Percentiles rank a stretch among this genome's conserved stretches.
Conservation (phyloP, 495 filamentous ascomycete species). For the Penicillium odoratum region DNA sequence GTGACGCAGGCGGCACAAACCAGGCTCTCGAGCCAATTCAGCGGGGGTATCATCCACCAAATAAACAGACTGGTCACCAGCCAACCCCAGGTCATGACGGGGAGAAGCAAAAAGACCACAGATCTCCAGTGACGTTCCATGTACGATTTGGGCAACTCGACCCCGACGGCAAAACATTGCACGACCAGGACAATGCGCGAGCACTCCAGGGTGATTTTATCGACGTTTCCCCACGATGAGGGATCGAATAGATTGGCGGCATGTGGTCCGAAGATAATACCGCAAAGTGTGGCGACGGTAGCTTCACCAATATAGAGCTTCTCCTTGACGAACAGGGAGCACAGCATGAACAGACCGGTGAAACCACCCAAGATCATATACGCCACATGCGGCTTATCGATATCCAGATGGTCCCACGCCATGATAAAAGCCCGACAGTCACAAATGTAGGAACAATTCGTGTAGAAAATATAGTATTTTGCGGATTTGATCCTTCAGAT, state of each 20-base stretch:
- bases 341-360: conserved; percentile 97
- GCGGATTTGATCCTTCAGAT: background rate
- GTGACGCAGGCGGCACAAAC: conserved; percentile 91
- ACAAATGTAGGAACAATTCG: background rate
- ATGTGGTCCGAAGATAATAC: conserved; percentile 96
- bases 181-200: conserved; percentile 97
- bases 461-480: conserved; percentile 1
- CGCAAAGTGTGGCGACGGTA: conserved; percentile 92
- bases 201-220: conserved; percentile 95
- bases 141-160: conserved; percentile 95
- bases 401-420: conserved; percentile 89
- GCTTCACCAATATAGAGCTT: conserved; percentile 98
- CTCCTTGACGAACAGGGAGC: conserved; percentile 97
- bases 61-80: conserved; percentile 91
- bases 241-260: conserved; percentile 91
- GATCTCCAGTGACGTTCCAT: conserved; percentile 99
- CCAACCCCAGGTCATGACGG: conserved; percentile 99
- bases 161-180: conserved; percentile 98
- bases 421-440: conserved; percentile 48
- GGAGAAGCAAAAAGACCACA: conserved; percentile 81
- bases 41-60: conserved; percentile 85
- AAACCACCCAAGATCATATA: conserved; percentile 99
- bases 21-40: conserved; percentile 88
- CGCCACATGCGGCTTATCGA: conserved; percentile 95
- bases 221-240: conserved; percentile 81